These are phyloP conservation scores for Gnomoniopsis sp. DNA, from an alignment of 2,329 filamentous ascomycete genomes.

Conservation along the genomic window DNA sequence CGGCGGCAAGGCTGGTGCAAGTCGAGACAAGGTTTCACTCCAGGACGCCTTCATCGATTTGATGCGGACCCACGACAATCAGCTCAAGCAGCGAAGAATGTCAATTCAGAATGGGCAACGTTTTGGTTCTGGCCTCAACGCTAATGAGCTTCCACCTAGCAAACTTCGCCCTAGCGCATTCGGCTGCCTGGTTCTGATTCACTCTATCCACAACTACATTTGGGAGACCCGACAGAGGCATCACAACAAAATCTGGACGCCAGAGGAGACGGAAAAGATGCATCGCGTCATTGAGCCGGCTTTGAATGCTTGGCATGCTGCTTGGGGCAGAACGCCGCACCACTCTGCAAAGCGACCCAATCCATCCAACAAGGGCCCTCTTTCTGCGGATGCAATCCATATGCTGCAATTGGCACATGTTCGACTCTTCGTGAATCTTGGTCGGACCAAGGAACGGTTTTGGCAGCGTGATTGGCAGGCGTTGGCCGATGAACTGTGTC, in stretches of 20 bases:
- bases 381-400: conserved; percentile 88
- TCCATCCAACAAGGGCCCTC: conserved; percentile 73
- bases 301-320: conserved; percentile 88
- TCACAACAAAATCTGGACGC: conserved; percentile 83
- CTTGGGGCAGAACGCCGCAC: conserved; percentile 82
- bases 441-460: conserved; percentile 85
- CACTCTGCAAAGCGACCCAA: conserved; percentile 84
- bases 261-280: conserved; percentile 92
- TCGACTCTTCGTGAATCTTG: conserved; percentile 88
- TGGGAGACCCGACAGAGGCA: conserved; percentile 95
- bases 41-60: conserved; percentile 77
- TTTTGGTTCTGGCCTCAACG: conserved; percentile 43
- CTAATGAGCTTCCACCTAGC: conserved; percentile 51
- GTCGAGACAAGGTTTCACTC: conserved; percentile 73
- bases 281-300: conserved; percentile 93
- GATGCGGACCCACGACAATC: conserved; percentile 69
- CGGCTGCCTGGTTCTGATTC: conserved; percentile 86
- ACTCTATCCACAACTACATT: conserved; percentile 95
- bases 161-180: conserved; percentile 83
- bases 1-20: conserved; percentile 67
- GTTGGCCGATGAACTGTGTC: conserved; percentile 82
- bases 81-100: conserved; percentile 52
- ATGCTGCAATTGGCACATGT: conserved; percentile 90
- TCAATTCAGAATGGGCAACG: conserved; percentile 35
- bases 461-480: conserved; percentile 93